These are phyloP conservation scores for Phytophthora tubulina DNA, from an alignment of 352 stramenopile genomes.

Conservation along the genomic window DNA sequence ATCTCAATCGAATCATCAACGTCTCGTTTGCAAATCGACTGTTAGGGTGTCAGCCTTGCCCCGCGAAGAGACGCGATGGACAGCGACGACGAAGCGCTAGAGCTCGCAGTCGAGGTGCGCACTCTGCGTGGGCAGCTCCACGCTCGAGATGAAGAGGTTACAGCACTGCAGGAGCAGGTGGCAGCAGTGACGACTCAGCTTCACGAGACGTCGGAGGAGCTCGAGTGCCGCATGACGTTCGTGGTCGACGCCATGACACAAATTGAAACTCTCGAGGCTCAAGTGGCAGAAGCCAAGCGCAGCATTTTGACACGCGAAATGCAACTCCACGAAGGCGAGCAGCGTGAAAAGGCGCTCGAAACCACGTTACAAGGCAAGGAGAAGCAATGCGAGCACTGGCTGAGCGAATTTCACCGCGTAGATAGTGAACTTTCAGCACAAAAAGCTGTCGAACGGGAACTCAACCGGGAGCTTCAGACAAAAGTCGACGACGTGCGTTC, in stretches of 20 bases:
- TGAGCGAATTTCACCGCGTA: conserved; percentile 51
- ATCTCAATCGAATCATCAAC: conserved; percentile 5
- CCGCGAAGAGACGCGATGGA: conserved; percentile 37
- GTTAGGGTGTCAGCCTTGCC: background rate
- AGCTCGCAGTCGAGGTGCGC: conserved; percentile 49
- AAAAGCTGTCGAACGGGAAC: conserved; percentile 24
- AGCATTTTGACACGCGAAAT: conserved; percentile 70
- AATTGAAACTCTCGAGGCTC: conserved; percentile 51
- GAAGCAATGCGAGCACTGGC: conserved; percentile 61
- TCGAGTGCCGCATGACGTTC: conserved; percentile 66
- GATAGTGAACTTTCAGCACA: conserved; percentile 40
- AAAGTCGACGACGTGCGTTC: conserved; percentile 43
- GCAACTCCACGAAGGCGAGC: conserved; percentile 59
- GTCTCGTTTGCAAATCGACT: conserved; percentile 13
- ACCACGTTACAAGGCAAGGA: conserved; percentile 45
- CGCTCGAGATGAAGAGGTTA: conserved; percentile 47
- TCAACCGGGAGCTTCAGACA: conserved; percentile 23
- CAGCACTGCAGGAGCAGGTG: conserved; percentile 50
- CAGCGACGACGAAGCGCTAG: conserved; percentile 38
- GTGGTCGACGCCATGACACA: conserved; percentile 56
- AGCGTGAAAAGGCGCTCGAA: conserved; percentile 47
- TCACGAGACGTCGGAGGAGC: conserved; percentile 62
- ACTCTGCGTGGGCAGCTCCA: conserved; percentile 44
- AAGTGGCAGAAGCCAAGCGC: conserved; percentile 56
- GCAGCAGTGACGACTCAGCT: conserved; percentile 51